Conservation (phyloP, 805 yeast species). For the Saccharomyces jurei region DNA sequence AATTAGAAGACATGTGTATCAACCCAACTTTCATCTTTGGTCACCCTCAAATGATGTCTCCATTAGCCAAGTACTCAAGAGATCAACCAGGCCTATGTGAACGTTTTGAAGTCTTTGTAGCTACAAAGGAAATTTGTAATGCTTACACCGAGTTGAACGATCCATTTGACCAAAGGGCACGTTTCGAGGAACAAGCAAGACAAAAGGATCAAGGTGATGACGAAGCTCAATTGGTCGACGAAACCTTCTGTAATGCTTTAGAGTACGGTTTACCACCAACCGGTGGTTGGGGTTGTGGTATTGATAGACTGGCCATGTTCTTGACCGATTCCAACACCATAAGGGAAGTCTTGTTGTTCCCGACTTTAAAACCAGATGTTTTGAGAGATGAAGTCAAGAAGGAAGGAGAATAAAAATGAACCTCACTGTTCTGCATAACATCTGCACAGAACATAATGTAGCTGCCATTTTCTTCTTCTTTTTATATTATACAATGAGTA, state of each 20-base stretch:
- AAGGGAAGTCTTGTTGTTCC: constrained; percentile 96
- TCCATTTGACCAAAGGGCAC: constrained; percentile 94
- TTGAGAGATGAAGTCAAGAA: constrained; percentile 29
- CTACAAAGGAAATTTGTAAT: constrained; percentile 95
- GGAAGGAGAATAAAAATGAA: constrained; percentile 11
- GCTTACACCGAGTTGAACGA: constrained; percentile 98
- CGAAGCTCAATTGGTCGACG: constrained; percentile 95
- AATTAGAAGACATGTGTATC: constrained; percentile 85
- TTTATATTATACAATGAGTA: background rate
- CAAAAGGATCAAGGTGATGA: constrained; percentile 99
- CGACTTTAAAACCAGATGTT: constrained; percentile 93
- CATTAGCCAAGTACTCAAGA: constrained; percentile 94
- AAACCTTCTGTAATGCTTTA: constrained; percentile 92
- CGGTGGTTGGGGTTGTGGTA: constrained; percentile 99
- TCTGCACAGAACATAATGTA: background rate
- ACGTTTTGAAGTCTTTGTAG: constrained; percentile 96
- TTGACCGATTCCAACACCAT: constrained; percentile 92
- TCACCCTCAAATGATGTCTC: constrained; percentile 99
- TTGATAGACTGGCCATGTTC: constrained; percentile 96
- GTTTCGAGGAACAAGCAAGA: constrained; percentile 98
- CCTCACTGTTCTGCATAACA: no score
- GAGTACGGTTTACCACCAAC: constrained; percentile 99
- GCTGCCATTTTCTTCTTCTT: background rate
- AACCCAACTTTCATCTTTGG: constrained; percentile 97
- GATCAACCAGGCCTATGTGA: constrained; percentile 91